Evolutionary conservation across 306 rosid genomes (phyloP).

Genomic region (Vicia sativa): DNA sequence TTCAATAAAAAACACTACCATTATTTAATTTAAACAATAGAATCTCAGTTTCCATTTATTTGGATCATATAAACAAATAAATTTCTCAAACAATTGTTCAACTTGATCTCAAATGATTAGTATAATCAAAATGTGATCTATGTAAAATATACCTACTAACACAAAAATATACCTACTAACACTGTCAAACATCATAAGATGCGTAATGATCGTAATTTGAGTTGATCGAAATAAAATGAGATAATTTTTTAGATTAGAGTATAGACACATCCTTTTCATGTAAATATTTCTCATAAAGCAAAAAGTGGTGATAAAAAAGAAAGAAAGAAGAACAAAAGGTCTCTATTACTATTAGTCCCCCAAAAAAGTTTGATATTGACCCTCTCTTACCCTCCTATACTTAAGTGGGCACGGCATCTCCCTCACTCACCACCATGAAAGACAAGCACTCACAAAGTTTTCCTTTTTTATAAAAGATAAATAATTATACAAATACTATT

Average conservation of each 20-base stretch:
- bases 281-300: conserved; percentile 32
- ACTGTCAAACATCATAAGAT: conserved; percentile 2
- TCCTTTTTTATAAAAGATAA: neutral
- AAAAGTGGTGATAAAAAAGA: conserved; percentile 2
- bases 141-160: neutral
- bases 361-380: conserved; percentile 53
- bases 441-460: conserved; percentile 40
- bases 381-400: conserved; percentile 43
- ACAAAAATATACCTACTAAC: neutral
- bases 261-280: conserved; percentile 11
- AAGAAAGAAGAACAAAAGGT: conserved; percentile 34
- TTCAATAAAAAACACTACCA: no score
- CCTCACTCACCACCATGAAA: conserved; percentile 29
- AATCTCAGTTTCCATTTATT: no score
- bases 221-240: conserved; percentile 1
- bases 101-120: neutral
- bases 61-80: neutral
- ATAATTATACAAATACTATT: no score
- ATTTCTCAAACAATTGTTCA: neutral
- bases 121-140: neutral
- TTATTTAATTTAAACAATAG: no score
- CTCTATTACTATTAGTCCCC: conserved; percentile 17
- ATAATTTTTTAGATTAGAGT: conserved; percentile 24
- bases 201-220: neutral
- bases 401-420: conserved; percentile 66